Percentiles rank a stretch among this genome's conserved stretches.
Evolutionary conservation across 1,139 yeast genomes (phyloP).

Genomic region (Groenewaldozyma auringiensis): DNA sequence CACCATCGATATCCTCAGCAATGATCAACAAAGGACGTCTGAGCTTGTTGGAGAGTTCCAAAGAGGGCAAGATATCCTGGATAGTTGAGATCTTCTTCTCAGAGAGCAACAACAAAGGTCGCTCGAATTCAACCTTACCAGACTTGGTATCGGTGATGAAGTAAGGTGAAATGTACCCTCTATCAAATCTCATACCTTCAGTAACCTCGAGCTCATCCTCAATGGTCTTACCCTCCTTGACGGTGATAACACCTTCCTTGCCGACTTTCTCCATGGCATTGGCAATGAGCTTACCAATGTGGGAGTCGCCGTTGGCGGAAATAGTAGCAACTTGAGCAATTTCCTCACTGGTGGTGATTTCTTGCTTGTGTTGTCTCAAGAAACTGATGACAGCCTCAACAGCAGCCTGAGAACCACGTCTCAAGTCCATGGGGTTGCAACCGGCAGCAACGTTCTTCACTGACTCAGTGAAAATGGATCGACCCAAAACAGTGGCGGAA

Average conservation of each 20-base stretch:
- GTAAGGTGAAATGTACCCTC: constrained; percentile 97
- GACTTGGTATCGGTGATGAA: constrained; percentile 94
- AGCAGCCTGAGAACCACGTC: constrained; percentile 98
- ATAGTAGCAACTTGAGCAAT: constrained; percentile 99
- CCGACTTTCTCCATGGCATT: constrained; percentile 99
- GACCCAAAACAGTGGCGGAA: constrained; percentile 93
- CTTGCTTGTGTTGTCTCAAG: constrained; percentile 87
- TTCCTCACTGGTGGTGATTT: constrained; percentile 93
- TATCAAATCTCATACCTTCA: constrained; percentile 99
- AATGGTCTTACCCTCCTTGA: constrained; percentile 93
- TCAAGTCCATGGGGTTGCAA: constrained; percentile 98
- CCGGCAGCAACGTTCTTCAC: constrained; percentile 99
- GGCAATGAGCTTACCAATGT: constrained; percentile 90
- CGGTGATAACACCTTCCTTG: constrained; percentile 98
- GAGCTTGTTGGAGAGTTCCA: constrained; percentile 87
- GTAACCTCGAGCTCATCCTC: constrained; percentile 97
- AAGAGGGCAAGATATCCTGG: constrained; percentile 88
- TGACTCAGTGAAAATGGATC: constrained; percentile 94
- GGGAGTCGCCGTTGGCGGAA: constrained; percentile 94
- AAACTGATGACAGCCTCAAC: constrained; percentile 92
- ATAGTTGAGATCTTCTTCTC: constrained; percentile 94
- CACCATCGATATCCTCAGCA: constrained; percentile 98
- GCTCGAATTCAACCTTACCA: constrained; percentile 96
- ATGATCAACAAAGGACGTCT: constrained; percentile 93
- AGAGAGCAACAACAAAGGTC: constrained; percentile 80